Evolutionary conservation across 331 rosid genomes (phyloP).

Genomic region (Pyracantha coccinea): DNA sequence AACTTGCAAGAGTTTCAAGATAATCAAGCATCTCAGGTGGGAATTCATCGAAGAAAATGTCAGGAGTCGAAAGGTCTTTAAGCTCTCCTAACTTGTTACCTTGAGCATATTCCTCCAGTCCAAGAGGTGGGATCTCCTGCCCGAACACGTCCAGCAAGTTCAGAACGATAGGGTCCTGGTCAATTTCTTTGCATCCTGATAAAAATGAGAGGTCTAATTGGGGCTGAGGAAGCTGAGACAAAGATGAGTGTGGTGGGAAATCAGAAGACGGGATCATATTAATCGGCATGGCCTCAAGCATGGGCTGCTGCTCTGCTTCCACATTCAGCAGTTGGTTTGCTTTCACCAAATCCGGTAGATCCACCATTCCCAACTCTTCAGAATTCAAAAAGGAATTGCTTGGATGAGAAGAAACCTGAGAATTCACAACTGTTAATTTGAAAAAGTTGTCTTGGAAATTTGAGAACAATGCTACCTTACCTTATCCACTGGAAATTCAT

Average conservation of each 20-base stretch:
- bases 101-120: constrained; percentile 15
- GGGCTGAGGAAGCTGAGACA: constrained; percentile 25
- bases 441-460: not conserved
- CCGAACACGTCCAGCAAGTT: constrained; percentile 19
- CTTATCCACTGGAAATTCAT: constrained; percentile 18
- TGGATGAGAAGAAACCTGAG: constrained; percentile 9
- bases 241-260: constrained; percentile 21
- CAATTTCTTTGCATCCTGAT: constrained; percentile 19
- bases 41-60: constrained; percentile 35
- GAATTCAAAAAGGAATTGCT: constrained; percentile 12
- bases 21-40: constrained; percentile 44
- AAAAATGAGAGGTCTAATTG: constrained; percentile 23
- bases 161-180: constrained; percentile 11
- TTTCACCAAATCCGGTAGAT: constrained; percentile 30
- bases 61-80: constrained; percentile 9
- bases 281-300: constrained; percentile 18
- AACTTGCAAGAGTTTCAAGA: constrained; percentile 30
- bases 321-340: constrained; percentile 16
- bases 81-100: not conserved
- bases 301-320: constrained; percentile 2
- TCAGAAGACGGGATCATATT: constrained; percentile 21
- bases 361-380: constrained; percentile 27
- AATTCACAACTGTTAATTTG: not conserved
- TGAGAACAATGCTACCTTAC: constrained; percentile 2
- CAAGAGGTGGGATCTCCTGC: constrained; percentile 13